phyloP scores from a whole-genome alignment of 768 basidiomycete species.

The Kwoniella botswanensis region DNA sequence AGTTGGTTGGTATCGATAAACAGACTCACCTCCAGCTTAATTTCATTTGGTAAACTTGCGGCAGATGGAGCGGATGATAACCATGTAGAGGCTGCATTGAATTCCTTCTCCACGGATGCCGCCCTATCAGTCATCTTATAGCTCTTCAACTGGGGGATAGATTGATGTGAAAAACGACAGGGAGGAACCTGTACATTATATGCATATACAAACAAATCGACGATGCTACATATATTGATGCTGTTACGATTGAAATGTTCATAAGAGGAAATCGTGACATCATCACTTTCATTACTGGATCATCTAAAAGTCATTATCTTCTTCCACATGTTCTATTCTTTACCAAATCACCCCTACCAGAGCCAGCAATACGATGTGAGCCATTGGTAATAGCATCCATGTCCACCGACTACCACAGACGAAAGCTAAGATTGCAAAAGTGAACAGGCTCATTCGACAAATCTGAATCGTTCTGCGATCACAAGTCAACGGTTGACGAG shows the following conservation, averaged over 20 bases:
- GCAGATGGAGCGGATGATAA: constrained; percentile 47
- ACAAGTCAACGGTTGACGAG: neutral
- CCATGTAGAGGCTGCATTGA: constrained; percentile 46
- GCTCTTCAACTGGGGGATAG: neutral
- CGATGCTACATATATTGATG: neutral
- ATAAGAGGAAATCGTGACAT: constrained; percentile 8
- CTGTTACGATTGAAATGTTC: neutral
- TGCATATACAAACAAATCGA: neutral
- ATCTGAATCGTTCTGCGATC: neutral
- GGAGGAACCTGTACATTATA: neutral
- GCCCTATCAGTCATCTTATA: neutral
- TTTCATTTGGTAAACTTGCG: constrained; percentile 48
- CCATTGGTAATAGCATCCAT: constrained; percentile 16
- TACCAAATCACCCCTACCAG: constrained; percentile 5
- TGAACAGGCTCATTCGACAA: neutral
- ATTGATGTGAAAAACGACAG: too few relatives aligned
- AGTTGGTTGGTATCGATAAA: neutral
- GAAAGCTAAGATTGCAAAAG: constrained; percentile 13
- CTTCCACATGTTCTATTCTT: too few relatives aligned
- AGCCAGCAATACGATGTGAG: constrained; percentile 3
- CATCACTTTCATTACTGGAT: constrained; percentile 7
- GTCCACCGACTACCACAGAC: constrained; percentile 17
- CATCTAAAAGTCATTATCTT: neutral
- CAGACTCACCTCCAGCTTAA: constrained; percentile 50
- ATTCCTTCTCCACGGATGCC: constrained; percentile 18